These are phyloP conservation scores for Aspergillus sparsus DNA, from an alignment of 495 filamentous ascomycete species.

Conservation along the genomic window DNA sequence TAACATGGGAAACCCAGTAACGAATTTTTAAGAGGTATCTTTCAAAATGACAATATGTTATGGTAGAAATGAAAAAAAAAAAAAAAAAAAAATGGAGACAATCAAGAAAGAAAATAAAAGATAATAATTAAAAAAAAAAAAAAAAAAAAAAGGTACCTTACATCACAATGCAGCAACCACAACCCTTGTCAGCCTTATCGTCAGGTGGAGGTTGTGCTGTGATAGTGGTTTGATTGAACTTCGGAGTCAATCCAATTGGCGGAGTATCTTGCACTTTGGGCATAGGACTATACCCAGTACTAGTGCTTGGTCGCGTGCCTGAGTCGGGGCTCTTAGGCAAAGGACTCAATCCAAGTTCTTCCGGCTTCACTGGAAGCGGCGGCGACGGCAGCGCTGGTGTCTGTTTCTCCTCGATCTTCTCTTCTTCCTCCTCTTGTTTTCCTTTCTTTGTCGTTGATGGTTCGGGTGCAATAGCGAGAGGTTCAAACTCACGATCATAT, in stretches of 20 bases:
- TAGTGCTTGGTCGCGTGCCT: constrained; percentile 38
- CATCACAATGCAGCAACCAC: constrained; percentile 58
- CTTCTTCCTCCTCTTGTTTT: constrained; percentile 32
- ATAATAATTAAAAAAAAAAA: not conserved
- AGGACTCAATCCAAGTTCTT: constrained; percentile 16
- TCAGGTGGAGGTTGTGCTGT: constrained; percentile 37
- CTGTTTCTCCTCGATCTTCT: constrained; percentile 32
- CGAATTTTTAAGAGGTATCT: constrained; percentile 17
- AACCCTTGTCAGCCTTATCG: constrained; percentile 45
- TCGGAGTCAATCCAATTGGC: constrained; percentile 35
- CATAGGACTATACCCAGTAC: constrained; percentile 54
- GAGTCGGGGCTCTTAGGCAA: constrained; percentile 38
- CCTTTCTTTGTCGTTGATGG: constrained; percentile 28
- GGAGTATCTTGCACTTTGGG: constrained; percentile 53
- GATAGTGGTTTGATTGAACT: constrained; percentile 43
- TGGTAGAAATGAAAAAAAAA: constrained; percentile 15
- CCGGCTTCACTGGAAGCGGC: constrained; percentile 5
- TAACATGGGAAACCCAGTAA: constrained; percentile 13
- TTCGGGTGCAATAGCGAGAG: constrained; percentile 63
- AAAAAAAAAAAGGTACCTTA: constrained; percentile 26
- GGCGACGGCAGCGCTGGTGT: constrained; percentile 3
- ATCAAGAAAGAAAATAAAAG: not conserved
- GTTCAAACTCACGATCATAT: constrained; percentile 81
- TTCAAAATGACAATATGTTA: constrained; percentile 19
- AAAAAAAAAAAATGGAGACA: constrained; percentile 18